Base-by-base conservation (phyloP, 1,139 yeast genomes). In the Suhomyces kunorum region DNA sequence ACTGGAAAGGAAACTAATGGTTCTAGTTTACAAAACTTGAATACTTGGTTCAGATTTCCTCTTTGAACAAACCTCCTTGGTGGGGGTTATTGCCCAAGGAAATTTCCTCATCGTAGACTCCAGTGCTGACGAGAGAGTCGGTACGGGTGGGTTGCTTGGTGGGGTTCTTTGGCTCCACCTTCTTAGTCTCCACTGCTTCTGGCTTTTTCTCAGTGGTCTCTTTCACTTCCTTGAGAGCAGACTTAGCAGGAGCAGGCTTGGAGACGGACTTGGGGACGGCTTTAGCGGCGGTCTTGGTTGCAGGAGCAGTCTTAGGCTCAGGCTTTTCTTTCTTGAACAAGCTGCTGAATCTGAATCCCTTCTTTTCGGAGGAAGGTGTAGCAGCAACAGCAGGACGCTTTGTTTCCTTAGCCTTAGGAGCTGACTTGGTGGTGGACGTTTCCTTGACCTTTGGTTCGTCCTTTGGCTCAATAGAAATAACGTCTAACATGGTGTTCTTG, bases 31-130 rank as follows among this genome's bases (percentile, higher is more conserved):
- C 41, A 42, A 30, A 34, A 39, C 36, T 32, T 16, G 26, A 35
- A 23, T n/a, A 19, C 23, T 16, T 28, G 13, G 27, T 25, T 41
- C 55, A 70, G 46, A 71, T 67, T 49, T 71, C 76, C 52, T 71
- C 77, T 49, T 68, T 71, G 51, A 71, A 71, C 29, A 71, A 52
- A 2, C 76, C 76, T 24, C 72, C 71, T 44, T 61, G 51, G 38
- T 59, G 58, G 36, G 57, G 45, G 18, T 28, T 32, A 15, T 39
- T 42, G 32, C 56, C 58, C 26, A 67, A 56, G 5, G 69, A 61
- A 32, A 62, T 53, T 18, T 65, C 71, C 33, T 66, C 70, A 28
- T 54, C 63, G 28, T 44, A 53, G 26, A 52, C 47, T 9, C 35
- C 45, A 29, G 46, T 39, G 32, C 40, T 48, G 18, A 43, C 38